Conservation (phyloP, 257 asterid genomes). For the Voacanga thouarsii region DNA sequence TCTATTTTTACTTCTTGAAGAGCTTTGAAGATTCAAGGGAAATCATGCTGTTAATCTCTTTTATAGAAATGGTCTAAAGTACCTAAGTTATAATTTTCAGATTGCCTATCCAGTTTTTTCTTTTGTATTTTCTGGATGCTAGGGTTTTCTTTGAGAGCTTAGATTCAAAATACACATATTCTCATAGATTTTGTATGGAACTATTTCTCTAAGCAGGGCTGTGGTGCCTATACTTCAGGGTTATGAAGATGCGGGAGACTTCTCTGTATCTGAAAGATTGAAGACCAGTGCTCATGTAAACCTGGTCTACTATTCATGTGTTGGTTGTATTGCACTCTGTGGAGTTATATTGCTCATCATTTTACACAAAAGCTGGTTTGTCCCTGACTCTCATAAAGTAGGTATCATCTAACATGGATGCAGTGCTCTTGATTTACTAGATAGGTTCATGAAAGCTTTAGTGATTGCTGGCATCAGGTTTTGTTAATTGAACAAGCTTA, state of each 20-base stretch:
- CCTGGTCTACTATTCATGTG: conserved; percentile 54
- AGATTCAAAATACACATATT: conserved; percentile 18
- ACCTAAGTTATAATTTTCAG: not conserved
- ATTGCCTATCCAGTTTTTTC: not conserved
- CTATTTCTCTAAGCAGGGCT: conserved; percentile 68
- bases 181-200: conserved; percentile 37
- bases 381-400: conserved; percentile 20
- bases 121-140: conserved; percentile 1
- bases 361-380: conserved; percentile 55
- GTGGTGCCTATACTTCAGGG: conserved; percentile 89
- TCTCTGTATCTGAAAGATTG: conserved; percentile 58
- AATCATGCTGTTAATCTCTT: not conserved
- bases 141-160: conserved; percentile 8
- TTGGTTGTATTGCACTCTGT: conserved; percentile 55
- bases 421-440: not conserved
- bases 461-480: not conserved
- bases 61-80: not conserved
- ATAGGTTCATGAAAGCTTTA: not conserved
- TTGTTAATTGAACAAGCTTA: not conserved
- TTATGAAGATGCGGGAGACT: conserved; percentile 90
- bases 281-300: conserved; percentile 67
- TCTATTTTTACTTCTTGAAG: not conserved
- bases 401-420: not conserved
- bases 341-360: conserved; percentile 56
- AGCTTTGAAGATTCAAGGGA: not conserved